Evolutionary conservation across 139 green algal species (phyloP).

Genomic region (Auxenochlorella pyrenoidosa): DNA sequence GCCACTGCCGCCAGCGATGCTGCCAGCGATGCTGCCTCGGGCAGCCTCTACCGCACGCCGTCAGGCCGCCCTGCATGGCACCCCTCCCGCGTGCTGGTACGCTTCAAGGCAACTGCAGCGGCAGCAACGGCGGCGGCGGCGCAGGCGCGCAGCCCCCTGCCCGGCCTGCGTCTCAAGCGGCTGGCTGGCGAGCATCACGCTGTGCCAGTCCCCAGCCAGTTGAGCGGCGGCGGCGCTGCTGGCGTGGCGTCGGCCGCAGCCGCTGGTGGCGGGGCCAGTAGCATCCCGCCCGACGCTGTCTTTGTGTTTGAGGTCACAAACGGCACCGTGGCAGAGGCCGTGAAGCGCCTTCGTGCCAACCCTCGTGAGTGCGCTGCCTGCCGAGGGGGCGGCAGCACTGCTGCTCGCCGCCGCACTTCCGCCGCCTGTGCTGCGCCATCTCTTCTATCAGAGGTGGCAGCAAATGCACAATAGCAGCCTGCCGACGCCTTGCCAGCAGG

Average conservation of each 20-base stretch:
- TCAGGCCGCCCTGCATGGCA: not conserved
- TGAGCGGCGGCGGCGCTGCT: not conserved
- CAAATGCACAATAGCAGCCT: no score
- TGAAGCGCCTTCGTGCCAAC: conserved; percentile 24
- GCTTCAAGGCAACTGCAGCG: not conserved
- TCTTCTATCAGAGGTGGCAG: not conserved
- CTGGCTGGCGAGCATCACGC: not conserved
- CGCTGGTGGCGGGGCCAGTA: not conserved
- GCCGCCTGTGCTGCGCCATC: not conserved
- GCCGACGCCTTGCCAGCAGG: not conserved
- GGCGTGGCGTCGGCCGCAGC: not conserved
- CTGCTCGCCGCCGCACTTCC: no score
- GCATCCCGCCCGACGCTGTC: not conserved
- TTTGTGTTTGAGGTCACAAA: conserved; percentile 7
- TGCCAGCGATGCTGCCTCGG: not conserved
- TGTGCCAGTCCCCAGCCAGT: not conserved
- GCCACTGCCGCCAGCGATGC: not conserved
- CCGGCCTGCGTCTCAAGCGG: not conserved
- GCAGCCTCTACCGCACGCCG: not conserved
- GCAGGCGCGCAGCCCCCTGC: not conserved
- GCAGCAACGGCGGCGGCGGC: not conserved
- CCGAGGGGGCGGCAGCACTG: no score
- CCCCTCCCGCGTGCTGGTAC: conserved; percentile 1
- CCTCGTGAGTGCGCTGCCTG: not conserved
- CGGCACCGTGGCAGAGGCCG: conserved; percentile 6